Conservation (phyloP, 2,329 filamentous ascomycete genomes). For the Myriosclerotinia scirpicola region DNA sequence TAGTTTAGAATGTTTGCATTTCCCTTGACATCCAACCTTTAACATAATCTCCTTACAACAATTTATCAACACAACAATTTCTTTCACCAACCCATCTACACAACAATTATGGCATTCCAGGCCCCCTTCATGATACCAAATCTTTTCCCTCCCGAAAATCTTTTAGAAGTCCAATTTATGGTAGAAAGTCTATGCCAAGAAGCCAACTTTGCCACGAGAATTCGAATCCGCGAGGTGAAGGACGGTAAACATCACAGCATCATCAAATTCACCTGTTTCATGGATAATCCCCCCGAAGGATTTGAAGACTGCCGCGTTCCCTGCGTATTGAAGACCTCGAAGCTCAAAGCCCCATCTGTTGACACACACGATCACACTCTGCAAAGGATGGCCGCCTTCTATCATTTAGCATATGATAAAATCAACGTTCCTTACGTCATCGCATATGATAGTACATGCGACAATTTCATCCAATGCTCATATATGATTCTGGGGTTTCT, state of each 20-base stretch:
- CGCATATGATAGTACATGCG: neutral
- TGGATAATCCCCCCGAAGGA: rapidly evolving
- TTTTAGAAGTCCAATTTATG: neutral
- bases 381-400: neutral
- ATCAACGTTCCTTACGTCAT: neutral
- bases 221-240: neutral
- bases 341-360: too few species aligned
- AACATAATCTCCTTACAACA: neutral
- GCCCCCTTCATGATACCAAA: neutral
- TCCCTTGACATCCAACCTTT: neutral
- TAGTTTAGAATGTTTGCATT: neutral
- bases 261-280: neutral
- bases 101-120: neutral
- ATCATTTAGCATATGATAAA: neutral
- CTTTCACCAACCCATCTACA: neutral
- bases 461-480: neutral
- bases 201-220: neutral
- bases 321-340: constrained; percentile 1
- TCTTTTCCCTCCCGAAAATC: neutral
- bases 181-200: neutral
- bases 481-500: neutral
- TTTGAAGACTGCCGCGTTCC: rapidly evolving
- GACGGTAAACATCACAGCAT: neutral
- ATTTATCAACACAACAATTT: neutral
- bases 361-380: neutral